A percentile compares a stretch with the other conserved stretches of the same genome.
phyloP scores from a whole-genome alignment of 345 rosid genomes.

The Mercurialis annua region DNA sequence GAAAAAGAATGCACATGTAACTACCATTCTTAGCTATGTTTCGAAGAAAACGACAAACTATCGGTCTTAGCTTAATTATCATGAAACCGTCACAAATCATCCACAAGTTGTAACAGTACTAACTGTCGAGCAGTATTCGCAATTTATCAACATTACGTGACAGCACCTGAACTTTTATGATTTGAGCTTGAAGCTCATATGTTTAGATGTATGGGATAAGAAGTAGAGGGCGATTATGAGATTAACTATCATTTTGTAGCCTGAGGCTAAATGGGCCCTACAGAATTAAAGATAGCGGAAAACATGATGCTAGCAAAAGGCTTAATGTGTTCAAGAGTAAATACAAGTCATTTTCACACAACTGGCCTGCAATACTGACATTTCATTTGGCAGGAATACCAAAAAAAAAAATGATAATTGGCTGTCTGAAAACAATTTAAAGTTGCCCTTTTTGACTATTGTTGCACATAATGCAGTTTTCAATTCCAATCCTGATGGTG shows the following conservation, averaged over 20 bases:
- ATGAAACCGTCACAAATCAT: no score
- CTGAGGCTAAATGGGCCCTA: not conserved
- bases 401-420: no score
- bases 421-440: no score
- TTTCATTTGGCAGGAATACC: no score
- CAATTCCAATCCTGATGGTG: not conserved
- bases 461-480: not conserved
- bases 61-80: not conserved
- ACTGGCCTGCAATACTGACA: no score
- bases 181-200: not conserved
- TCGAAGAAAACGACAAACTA: no score
- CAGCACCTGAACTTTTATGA: not conserved
- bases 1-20: not conserved
- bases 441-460: not conserved
- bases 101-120: no score
- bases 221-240: not conserved
- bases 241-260: not conserved
- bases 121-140: no score
- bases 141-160: not conserved
- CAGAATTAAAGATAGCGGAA: no score
- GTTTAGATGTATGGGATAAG: not conserved
- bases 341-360: no score
- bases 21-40: not conserved
- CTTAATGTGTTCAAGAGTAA: no score
- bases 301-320: no score